Evolutionary conservation across 164 flowering plant species (phyloP).

Genomic region (Platanus orientalis): DNA sequence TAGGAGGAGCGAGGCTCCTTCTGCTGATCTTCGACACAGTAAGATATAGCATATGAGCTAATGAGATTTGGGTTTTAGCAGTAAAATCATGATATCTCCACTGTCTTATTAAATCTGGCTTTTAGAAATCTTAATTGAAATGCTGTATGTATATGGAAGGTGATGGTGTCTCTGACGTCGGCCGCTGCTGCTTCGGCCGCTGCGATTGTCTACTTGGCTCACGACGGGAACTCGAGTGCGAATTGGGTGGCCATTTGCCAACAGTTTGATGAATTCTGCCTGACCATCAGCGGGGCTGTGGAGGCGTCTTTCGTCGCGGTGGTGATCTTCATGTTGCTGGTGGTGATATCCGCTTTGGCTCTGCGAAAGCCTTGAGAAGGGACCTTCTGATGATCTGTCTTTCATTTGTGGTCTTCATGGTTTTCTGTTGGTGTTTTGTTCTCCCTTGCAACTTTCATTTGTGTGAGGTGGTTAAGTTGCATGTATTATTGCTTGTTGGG

Average conservation of each 20-base stretch:
- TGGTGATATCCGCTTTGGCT: slow-evolving; percentile 52
- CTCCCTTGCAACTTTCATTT: too few species aligned
- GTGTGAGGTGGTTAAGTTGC: too few species aligned
- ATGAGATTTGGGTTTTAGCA: too few species aligned
- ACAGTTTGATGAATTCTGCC: slow-evolving; percentile 73
- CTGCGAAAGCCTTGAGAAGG: slow-evolving; percentile 32
- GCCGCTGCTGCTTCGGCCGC: slow-evolving; percentile 58
- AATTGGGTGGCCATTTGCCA: slow-evolving; percentile 83
- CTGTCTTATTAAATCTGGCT: too few species aligned
- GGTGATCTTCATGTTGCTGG: slow-evolving; percentile 42
- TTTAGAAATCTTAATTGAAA: too few species aligned
- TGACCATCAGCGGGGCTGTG: slow-evolving; percentile 63
- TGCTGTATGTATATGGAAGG: slow-evolving; percentile 31
- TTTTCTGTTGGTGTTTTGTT: too few species aligned
- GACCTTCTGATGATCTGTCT: too few species aligned
- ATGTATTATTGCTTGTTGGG: too few species aligned
- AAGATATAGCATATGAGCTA: slow-evolving; percentile 13
- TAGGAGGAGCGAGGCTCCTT: slow-evolving; percentile 43
- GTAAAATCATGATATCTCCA: too few species aligned
- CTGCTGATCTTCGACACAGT: slow-evolving; percentile 66
- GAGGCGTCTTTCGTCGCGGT: slow-evolving; percentile 55
- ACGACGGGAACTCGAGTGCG: slow-evolving; percentile 68
- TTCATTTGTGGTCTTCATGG: too few species aligned
- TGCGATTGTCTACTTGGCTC: slow-evolving; percentile 80
- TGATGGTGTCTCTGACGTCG: slow-evolving; percentile 48